These are phyloP conservation scores for Fusarium sp. DNA, from an alignment of 2,329 filamentous ascomycete genomes.

Conservation along the genomic window DNA sequence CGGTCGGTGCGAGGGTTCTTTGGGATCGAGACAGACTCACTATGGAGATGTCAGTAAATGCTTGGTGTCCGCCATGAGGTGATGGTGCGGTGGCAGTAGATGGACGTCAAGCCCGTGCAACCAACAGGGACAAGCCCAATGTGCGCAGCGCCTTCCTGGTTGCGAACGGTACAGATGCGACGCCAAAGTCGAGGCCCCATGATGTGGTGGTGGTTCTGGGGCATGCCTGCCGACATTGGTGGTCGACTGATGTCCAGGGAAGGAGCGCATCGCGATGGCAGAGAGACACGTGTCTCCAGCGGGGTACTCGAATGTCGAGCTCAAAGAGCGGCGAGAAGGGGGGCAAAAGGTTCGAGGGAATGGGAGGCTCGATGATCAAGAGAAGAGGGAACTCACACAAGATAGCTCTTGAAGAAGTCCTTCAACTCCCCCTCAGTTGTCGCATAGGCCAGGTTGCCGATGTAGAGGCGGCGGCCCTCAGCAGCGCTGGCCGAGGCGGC, in stretches of 20 bases:
- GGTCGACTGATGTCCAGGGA: constrained; percentile 15
- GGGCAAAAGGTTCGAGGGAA: background rate
- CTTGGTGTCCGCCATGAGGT: background rate
- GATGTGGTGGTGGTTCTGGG: constrained; percentile 13
- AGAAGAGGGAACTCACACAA: constrained; percentile 77
- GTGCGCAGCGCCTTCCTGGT: background rate
- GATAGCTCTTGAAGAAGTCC: constrained; percentile 99
- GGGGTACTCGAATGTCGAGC: constrained; percentile 1
- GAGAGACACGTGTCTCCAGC: constrained; percentile 42
- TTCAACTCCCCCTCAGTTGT: constrained; percentile 99
- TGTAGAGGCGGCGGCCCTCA: constrained; percentile 99
- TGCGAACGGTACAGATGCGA: background rate
- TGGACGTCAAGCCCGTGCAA: background rate
- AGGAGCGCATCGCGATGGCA: constrained; percentile 23
- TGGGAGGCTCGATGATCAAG: background rate
- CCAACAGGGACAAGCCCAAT: background rate
- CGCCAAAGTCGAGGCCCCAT: background rate
- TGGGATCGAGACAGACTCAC: constrained; percentile 98
- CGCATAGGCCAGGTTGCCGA: constrained; percentile 99
- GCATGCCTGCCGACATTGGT: constrained; percentile 20
- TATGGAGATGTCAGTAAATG: constrained; percentile 53
- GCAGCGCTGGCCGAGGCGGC: constrained; percentile 96
- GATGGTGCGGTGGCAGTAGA: background rate
- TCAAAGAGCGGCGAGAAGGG: constrained; percentile 2
- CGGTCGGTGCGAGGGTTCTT: constrained; percentile 99